These are phyloP conservation scores for Hyaloscypha variabilis DNA, from an alignment of 495 filamentous ascomycete species.

Conservation along the genomic window DNA sequence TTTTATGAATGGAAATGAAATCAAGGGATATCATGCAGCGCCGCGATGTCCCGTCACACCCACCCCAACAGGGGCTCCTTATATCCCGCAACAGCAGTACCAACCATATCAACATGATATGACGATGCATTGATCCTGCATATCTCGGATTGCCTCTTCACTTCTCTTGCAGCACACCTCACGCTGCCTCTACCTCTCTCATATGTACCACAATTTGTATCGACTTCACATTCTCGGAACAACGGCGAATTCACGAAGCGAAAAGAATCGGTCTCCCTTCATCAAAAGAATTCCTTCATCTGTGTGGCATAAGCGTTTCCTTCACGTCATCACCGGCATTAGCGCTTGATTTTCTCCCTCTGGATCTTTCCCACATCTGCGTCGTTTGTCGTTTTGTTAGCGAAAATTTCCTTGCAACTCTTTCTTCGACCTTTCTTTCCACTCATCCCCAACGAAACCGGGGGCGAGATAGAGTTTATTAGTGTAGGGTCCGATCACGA, in stretches of 20 bases:
- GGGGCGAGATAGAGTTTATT: neutral
- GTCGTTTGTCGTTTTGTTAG: constrained; percentile 24
- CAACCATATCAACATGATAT: constrained; percentile 32
- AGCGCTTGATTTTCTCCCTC: constrained; percentile 28
- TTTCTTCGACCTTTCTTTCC: constrained; percentile 8
- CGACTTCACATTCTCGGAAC: constrained; percentile 19
- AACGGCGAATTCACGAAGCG: neutral
- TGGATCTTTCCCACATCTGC: constrained; percentile 2
- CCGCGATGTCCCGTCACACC: constrained; percentile 56
- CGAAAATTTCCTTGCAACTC: constrained; percentile 23
- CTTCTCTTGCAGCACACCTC: constrained; percentile 22
- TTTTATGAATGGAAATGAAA: constrained; percentile 47
- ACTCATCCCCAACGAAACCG: neutral
- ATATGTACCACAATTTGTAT: constrained; percentile 39
- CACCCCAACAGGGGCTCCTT: constrained; percentile 41
- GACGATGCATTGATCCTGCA: constrained; percentile 27
- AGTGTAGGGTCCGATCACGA: neutral
- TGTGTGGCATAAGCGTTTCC: constrained; percentile 38
- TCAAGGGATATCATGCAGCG: constrained; percentile 50
- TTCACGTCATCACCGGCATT: constrained; percentile 39
- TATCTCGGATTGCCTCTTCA: neutral
- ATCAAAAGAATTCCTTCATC: constrained; percentile 23
- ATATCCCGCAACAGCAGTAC: constrained; percentile 32
- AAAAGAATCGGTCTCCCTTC: constrained; percentile 17
- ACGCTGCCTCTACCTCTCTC: constrained; percentile 25